These are phyloP conservation scores for Nicotiana benthamiana DNA, from an alignment of 257 asterid genomes.

Conservation along the genomic window DNA sequence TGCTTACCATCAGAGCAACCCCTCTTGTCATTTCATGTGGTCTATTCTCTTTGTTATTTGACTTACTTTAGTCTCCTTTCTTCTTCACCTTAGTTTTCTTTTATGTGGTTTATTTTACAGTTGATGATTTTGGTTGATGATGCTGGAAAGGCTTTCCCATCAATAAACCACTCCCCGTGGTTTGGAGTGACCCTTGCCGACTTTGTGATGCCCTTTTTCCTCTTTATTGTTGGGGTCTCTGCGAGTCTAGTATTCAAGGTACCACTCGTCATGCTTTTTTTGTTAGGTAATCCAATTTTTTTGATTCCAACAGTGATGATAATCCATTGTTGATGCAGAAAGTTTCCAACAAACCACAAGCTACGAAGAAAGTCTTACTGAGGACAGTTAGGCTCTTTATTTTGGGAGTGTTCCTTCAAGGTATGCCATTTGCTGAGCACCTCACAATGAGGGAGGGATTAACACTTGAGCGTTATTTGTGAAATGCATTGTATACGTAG, in stretches of 20 bases:
- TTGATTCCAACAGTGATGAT: background rate
- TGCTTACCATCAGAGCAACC: too few relatives aligned
- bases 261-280: background rate
- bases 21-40: background rate
- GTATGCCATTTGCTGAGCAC: constrained; percentile 20
- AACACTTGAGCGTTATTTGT: background rate
- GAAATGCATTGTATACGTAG: background rate
- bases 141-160: constrained; percentile 84
- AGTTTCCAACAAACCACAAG: constrained; percentile 46
- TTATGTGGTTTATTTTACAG: constrained; percentile 22
- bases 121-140: constrained; percentile 93
- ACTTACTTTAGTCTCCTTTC: background rate
- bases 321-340: constrained; percentile 36
- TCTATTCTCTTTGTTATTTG: background rate
- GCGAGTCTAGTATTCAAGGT: constrained; percentile 83
- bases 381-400: constrained; percentile 65
- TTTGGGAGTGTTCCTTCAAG: constrained; percentile 82
- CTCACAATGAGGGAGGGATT: background rate
- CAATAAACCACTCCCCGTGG: constrained; percentile 91
- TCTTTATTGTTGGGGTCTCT: constrained; percentile 78
- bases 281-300: background rate
- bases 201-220: constrained; percentile 94
- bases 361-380: constrained; percentile 59
- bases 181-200: constrained; percentile 88
- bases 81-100: background rate